phyloP scores from a whole-genome alignment of 1,284 basidiomycete genomes.

The Boletellus deceptivus region DNA sequence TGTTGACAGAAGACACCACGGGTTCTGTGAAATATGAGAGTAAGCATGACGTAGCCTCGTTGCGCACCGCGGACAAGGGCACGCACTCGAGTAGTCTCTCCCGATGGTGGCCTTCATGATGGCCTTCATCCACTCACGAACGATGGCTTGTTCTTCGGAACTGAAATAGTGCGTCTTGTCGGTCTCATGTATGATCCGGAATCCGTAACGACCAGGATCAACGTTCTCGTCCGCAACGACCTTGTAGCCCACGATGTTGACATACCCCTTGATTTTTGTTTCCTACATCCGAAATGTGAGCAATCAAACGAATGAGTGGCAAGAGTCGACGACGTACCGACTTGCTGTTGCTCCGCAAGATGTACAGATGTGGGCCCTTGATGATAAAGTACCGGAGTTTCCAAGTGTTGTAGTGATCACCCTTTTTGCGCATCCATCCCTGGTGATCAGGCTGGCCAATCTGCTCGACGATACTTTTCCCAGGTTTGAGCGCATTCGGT shows the following conservation, averaged over 20 bases:
- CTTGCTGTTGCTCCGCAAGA: slow-evolving; percentile 68
- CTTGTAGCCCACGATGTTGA: slow-evolving; percentile 91
- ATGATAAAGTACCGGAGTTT: slow-evolving; percentile 93
- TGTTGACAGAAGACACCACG: slow-evolving; percentile 95
- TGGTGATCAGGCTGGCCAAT: slow-evolving; percentile 86
- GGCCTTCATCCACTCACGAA: slow-evolving; percentile 99
- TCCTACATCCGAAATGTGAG: slow-evolving; percentile 50
- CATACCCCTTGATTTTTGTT: slow-evolving; percentile 92
- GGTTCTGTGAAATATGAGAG: slow-evolving; percentile 55
- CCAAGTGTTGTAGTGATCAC: slow-evolving; percentile 93
- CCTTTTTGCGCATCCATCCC: slow-evolving; percentile 96
- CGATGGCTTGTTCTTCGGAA: slow-evolving; percentile 78
- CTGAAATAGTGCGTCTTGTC: slow-evolving; percentile 92
- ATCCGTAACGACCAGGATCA: slow-evolving; percentile 92
- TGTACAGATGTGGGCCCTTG: slow-evolving; percentile 89
- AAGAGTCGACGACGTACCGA: slow-evolving; percentile 45
- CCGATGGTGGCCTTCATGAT: slow-evolving; percentile 99
- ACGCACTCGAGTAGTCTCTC: slow-evolving; percentile 84
- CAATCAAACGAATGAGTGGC: not conserved
- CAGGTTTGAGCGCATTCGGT: slow-evolving; percentile 50
- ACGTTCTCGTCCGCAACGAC: slow-evolving; percentile 92
- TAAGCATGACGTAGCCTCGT: not conserved
- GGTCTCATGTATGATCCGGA: slow-evolving; percentile 88
- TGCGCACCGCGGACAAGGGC: not conserved
- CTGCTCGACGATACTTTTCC: slow-evolving; percentile 77